Base-by-base conservation (phyloP, 169 alveolate genomes). In the Eimeria tenella region DNA sequence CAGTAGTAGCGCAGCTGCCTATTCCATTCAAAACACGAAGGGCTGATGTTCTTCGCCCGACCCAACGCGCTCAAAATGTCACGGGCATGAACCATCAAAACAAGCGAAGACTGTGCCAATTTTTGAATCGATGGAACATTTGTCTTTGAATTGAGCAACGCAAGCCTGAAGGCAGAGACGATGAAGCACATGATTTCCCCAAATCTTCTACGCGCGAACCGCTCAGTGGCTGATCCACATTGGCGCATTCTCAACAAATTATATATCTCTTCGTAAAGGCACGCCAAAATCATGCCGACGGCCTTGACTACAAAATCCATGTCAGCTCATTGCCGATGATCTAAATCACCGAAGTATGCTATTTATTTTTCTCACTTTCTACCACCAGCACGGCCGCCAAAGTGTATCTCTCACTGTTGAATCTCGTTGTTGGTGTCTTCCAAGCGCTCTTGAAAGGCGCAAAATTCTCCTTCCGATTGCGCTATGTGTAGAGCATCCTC, bases 141-240 rank as follows among this genome's bases (percentile, higher is more conserved):
- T 83, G 97, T 98, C 91, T 70, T 55, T 63, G 75, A 56, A 56
- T 42, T 62, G 13, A 81, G 98, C 94, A 98, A 99, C 93, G 98
- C 99, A 90, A 98, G 99, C 91, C 98, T 98, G 25, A 99, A 98
- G 68, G 98, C 99, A 75, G 97, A 95, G 11, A 99, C 98, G 96
- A 98, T 99, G 70, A 98, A 31, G 42, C 42, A 31, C 42, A 31
- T 2, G 42, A 31, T 31, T 31, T 31, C 42, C 4, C 42, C 42
- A 31, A 31, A 31, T 31, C 42, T 31, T 31, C 42, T 31, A 31
- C 42, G 42, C 42, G 42, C 42, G 42, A 31, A 31, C 42, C 42
- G 42, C 42, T 31, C 42, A 31, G 42, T 31, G 42, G 42, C 42
- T 31, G 42, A 31, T 31, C 42, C 42, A 31, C 42, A 2, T 31